A percentile compares a stretch with the other conserved stretches of the same genome.
Evolutionary conservation across 1,284 basidiomycete species (phyloP).

Genomic region (Apiotrichum mycotoxinovorans): DNA sequence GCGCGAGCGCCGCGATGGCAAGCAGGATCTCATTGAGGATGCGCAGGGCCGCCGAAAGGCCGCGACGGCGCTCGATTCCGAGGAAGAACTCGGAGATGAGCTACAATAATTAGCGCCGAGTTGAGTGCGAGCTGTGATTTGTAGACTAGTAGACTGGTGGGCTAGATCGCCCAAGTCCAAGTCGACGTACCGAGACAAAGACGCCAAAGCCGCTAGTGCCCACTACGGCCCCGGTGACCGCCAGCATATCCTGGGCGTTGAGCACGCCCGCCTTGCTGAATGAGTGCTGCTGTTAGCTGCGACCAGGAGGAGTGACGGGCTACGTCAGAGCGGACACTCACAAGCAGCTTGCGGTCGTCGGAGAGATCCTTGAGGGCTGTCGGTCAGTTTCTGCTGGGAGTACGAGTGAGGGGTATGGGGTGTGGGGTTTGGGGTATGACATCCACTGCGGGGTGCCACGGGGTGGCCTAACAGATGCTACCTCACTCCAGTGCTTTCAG

Average conservation of each 20-base stretch:
- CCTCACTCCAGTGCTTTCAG: background rate
- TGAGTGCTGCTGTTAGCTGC: background rate
- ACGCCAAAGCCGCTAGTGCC: constrained; percentile 15
- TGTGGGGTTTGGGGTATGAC: too few species aligned
- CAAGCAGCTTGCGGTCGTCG: too few species aligned
- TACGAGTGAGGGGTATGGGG: too few species aligned
- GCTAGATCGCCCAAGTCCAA: too few species aligned
- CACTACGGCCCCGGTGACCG: constrained; percentile 1
- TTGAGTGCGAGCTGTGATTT: background rate
- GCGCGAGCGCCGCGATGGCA: constrained; percentile 5
- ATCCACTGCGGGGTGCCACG: too few species aligned
- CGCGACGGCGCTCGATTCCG: constrained; percentile 1
- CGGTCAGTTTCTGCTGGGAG: background rate
- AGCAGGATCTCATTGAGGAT: constrained; percentile 17
- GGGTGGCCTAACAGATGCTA: background rate
- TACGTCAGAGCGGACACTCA: background rate
- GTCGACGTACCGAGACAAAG: constrained; percentile 8
- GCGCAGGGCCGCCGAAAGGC: background rate
- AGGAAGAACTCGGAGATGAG: constrained; percentile 16
- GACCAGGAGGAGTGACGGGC: background rate
- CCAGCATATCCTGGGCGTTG: constrained; percentile 10
- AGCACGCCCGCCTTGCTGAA: background rate
- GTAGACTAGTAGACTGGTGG: background rate
- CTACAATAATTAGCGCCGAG: background rate
- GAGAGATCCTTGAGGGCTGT: background rate